These are phyloP conservation scores for Xylariales sp. DNA, from an alignment of 2,329 filamentous ascomycete genomes.

Conservation along the genomic window DNA sequence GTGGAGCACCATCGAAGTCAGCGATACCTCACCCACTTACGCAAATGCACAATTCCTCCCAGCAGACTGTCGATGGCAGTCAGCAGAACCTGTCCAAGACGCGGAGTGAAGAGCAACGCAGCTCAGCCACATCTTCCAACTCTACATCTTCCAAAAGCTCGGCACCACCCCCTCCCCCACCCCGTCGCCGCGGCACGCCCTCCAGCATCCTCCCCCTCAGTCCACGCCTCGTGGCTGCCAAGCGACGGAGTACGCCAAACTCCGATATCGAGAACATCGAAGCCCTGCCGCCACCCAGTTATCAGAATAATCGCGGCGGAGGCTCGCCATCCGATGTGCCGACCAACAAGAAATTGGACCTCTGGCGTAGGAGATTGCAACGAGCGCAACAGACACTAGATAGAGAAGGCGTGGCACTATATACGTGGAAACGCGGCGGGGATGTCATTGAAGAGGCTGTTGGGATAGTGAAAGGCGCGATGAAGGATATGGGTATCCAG, in stretches of 20 bases:
- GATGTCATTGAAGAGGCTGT: slow-evolving; percentile 66
- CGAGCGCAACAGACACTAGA: slow-evolving; percentile 59
- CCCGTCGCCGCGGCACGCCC: slow-evolving; percentile 39
- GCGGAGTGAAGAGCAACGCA: slow-evolving; percentile 14
- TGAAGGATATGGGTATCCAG: slow-evolving; percentile 35
- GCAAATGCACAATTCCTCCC: slow-evolving; percentile 36
- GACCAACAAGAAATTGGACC: slow-evolving; percentile 63
- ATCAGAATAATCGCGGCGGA: slow-evolving; percentile 18
- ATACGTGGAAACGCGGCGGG: slow-evolving; percentile 67
- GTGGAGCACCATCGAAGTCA: slow-evolving; percentile 14
- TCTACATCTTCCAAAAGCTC: slow-evolving; percentile 12
- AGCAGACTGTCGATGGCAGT: slow-evolving; percentile 19
- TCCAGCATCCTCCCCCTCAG: slow-evolving; percentile 25
- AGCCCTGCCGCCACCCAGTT: slow-evolving; percentile 31
- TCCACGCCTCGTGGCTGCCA: slow-evolving; percentile 22
- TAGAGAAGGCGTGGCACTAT: slow-evolving; percentile 60
- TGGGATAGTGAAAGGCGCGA: slow-evolving; percentile 54
- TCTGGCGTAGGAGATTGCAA: slow-evolving; percentile 66
- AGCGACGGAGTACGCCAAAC: slow-evolving; percentile 30
- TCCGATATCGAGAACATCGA: slow-evolving; percentile 38
- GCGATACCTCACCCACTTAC: slow-evolving; percentile 31
- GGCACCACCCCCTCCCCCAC: slow-evolving; percentile 41
- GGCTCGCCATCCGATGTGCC: slow-evolving; percentile 15
- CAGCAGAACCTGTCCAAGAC: slow-evolving; percentile 10
- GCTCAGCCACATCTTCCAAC: slow-evolving; percentile 11